Conservation (phyloP, 352 stramenopile genomes). For the Peronospora belbahrii region DNA sequence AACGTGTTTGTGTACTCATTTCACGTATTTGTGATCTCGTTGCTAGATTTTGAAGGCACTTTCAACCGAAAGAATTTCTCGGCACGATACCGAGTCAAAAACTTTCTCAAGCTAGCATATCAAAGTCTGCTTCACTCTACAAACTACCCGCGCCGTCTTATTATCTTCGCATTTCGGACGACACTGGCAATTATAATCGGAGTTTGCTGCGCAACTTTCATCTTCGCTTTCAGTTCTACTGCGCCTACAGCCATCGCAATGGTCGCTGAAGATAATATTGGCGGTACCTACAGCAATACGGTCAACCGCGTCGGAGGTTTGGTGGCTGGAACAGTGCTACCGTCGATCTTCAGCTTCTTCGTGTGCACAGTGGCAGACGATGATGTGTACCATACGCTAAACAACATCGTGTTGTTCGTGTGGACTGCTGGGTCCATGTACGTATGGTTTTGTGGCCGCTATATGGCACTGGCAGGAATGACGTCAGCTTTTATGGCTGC, state of each 20-base stretch:
- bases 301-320: conserved; percentile 53
- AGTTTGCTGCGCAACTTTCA: conserved; percentile 56
- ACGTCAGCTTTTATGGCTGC: conserved; percentile 68
- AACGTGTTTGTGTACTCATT: conserved; percentile 81
- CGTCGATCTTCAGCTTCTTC: conserved; percentile 73
- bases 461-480: conserved; percentile 61
- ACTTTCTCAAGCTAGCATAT: conserved; percentile 45
- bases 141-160: conserved; percentile 36
- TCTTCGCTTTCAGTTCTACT: conserved; percentile 65
- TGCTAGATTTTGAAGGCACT: conserved; percentile 54
- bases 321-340: conserved; percentile 63
- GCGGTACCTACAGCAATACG: conserved; percentile 59
- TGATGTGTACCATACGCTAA: conserved; percentile 49
- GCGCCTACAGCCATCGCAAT: conserved; percentile 62
- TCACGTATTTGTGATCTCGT: conserved; percentile 52
- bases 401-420: conserved; percentile 58
- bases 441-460: conserved; percentile 55
- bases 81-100: conserved; percentile 37
- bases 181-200: conserved; percentile 55
- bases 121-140: conserved; percentile 28
- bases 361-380: conserved; percentile 46
- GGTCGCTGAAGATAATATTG: conserved; percentile 57
- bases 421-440: conserved; percentile 76
- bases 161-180: conserved; percentile 56
- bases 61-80: conserved; percentile 75